Evolutionary conservation across 2,329 filamentous ascomycete genomes (phyloP), one percentile per base, ranked within the genome.

Genomic region (Chaetomium sp.): DNA sequence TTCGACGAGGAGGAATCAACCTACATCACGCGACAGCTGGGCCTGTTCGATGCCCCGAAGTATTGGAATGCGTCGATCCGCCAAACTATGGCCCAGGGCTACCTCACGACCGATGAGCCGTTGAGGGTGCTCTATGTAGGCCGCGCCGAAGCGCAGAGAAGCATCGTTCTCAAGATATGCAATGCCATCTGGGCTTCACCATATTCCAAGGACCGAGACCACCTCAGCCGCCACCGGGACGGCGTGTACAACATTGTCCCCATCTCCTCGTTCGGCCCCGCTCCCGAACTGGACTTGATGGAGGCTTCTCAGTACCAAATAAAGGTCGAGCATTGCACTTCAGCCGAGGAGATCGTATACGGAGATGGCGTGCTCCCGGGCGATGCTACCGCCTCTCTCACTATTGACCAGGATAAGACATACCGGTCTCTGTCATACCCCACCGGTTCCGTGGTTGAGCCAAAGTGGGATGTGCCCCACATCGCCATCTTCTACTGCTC

Each of bases 191-290:
- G 72, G 57, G 74, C 72, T 9, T 75, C 74, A 8, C 66, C 66
- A 38, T 67, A 65, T 35, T 61, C 67, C 6, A 69, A 69, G 40
- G 62, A 65, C 41, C 61, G 64, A 52, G 64, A 65, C 53, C 61
- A 67, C 46, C 62, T 67, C 50, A 66, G 66, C 33, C 64, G 66
- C 8, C 66, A 69, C 48, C 63, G 65, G 12, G 75, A 75, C 44
- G 74, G 74, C 35, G 66, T 78, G 36, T 79, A 76, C 66, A 79
- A 77, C 65, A 76, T 79, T 44, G 73, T 79, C 45, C 76, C 76
- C 12, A 72, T 79, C 53, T 75, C 75, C 3, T 73, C 74, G 1
- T 79, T 79, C 63, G 76, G 76, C 9, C 73, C 72, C 10, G 65
- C 70, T 45, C 76, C 76, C 1, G 76, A 79, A 55, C 74, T 79